Conservation (phyloP, 331 rosid species). For the Quercus phellos region DNA sequence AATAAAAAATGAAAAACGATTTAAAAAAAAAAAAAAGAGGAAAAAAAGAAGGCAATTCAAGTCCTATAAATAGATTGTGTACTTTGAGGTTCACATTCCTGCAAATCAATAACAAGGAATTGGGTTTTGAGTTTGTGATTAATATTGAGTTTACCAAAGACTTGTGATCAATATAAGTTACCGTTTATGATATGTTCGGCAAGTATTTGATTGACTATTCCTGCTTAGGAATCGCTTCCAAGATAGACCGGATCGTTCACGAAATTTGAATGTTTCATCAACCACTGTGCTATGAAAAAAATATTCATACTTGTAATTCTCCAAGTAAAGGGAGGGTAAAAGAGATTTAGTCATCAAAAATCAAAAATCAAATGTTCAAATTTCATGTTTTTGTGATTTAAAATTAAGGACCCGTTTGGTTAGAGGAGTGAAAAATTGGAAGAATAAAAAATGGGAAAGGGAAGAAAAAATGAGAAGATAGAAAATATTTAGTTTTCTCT, state of each 20-base stretch:
- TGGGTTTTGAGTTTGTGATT: not conserved
- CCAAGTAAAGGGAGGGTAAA: no score
- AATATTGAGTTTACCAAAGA: no score
- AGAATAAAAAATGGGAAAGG: rapidly evolving
- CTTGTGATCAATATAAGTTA: no score
- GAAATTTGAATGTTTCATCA: constrained; percentile 7
- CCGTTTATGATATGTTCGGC: no score
- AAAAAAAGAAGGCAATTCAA: not conserved
- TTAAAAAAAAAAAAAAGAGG: no score
- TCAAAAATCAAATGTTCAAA: no score
- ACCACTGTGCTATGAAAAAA: constrained; percentile 8
- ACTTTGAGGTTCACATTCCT: constrained; percentile 23
- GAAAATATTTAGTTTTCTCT: no score
- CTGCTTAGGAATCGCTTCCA: not conserved
- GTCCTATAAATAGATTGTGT: not conserved
- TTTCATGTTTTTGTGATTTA: no score
- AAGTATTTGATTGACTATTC: no score
- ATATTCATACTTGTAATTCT: not conserved
- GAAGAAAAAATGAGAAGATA: rapidly evolving
- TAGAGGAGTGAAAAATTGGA: no score
- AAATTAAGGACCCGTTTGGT: no score
- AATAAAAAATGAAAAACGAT: not conserved
- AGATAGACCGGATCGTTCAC: constrained; percentile 13
- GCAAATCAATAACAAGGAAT: not conserved
- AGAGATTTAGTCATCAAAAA: no score